Evolutionary conservation across 2,329 filamentous ascomycete genomes (phyloP).

Genomic region (Didymella keratinophila): DNA sequence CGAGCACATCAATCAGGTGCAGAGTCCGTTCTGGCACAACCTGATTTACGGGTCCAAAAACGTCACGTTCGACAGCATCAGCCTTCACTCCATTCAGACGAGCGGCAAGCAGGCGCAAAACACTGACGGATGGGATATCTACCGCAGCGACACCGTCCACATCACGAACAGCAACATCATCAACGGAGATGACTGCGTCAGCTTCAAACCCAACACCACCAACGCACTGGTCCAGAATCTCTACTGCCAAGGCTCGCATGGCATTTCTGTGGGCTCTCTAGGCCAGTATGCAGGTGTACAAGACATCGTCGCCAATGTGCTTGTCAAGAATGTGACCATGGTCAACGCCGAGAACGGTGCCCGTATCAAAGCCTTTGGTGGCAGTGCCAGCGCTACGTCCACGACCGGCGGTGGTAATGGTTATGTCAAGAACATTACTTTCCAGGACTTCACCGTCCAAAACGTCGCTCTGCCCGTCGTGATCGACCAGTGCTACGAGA

Average conservation of each 20-base stretch:
- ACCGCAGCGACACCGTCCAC: constrained; percentile 66
- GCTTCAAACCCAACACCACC: constrained; percentile 77
- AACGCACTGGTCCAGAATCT: constrained; percentile 73
- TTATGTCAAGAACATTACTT: constrained; percentile 71
- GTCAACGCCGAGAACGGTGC: constrained; percentile 65
- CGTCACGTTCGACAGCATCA: constrained; percentile 69
- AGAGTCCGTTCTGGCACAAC: constrained; percentile 69
- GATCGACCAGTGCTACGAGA: constrained; percentile 70
- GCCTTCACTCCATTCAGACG: constrained; percentile 63
- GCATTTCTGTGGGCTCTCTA: constrained; percentile 73
- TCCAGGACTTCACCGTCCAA: constrained; percentile 65
- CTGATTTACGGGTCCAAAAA: constrained; percentile 71
- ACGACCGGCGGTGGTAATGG: constrained; percentile 71
- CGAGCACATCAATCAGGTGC: constrained; percentile 66
- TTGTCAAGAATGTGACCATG: constrained; percentile 53
- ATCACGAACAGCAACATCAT: constrained; percentile 71
- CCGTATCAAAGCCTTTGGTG: constrained; percentile 78
- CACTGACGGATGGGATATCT: constrained; percentile 70
- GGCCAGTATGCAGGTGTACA: constrained; percentile 72
- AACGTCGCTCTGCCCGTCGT: constrained; percentile 72
- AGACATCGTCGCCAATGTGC: constrained; percentile 74
- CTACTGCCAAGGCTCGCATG: constrained; percentile 73
- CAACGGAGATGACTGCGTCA: constrained; percentile 75
- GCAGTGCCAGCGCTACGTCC: constrained; percentile 62
- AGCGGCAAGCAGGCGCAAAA: constrained; percentile 67